A percentile compares a stretch with the other conserved stretches of the same genome.
Conservation (phyloP, 2,329 filamentous ascomycete genomes). For the Epichloe bromicola region DNA sequence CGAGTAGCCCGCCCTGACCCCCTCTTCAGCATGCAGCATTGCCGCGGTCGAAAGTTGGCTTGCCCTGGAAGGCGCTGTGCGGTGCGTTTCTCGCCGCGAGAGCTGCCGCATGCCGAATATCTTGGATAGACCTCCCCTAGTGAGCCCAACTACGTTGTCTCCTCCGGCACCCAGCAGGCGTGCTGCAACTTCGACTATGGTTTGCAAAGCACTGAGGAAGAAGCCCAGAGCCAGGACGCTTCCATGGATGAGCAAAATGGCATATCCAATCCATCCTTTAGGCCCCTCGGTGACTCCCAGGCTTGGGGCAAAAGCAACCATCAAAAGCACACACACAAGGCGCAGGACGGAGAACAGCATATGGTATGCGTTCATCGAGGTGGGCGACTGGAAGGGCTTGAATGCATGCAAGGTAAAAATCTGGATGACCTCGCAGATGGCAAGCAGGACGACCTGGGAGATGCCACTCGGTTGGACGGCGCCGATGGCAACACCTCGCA, state of each 20-base stretch:
- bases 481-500: conserved; percentile 82
- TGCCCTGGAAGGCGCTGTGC: conserved; percentile 52
- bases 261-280: conserved; percentile 92
- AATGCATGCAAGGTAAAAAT: conserved; percentile 81
- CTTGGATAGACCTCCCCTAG: conserved; percentile 73
- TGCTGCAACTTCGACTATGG: conserved; percentile 76
- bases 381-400: conserved; percentile 76
- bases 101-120: conserved; percentile 87
- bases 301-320: conserved; percentile 73
- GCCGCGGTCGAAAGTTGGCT: conserved; percentile 73
- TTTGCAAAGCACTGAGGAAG: conserved; percentile 83
- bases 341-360: conserved; percentile 69
- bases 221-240: conserved; percentile 82
- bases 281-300: conserved; percentile 64
- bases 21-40: conserved; percentile 59
- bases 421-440: conserved; percentile 86
- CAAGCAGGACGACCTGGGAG: conserved; percentile 80
- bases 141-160: conserved; percentile 54
- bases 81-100: conserved; percentile 55
- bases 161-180: conserved; percentile 72
- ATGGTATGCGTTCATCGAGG: conserved; percentile 96
- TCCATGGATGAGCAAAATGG: conserved; percentile 75
- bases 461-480: conserved; percentile 88
- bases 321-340: conserved; percentile 61
- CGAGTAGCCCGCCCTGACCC: conserved; percentile 45